Conservation (phyloP, 1,139 yeast species). For the Geotrichum australiense region DNA sequence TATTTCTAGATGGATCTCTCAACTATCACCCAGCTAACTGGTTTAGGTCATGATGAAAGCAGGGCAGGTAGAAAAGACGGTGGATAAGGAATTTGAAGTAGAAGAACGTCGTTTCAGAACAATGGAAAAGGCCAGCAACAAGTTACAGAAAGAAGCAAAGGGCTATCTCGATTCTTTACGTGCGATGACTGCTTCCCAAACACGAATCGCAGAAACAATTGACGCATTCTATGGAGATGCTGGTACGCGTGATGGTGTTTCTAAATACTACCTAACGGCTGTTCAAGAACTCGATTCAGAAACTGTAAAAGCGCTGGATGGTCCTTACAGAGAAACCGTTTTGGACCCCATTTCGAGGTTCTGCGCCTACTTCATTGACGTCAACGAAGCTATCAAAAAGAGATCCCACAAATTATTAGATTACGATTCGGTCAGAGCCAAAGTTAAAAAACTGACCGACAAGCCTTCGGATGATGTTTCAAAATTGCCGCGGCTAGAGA, state of each 20-base stretch:
- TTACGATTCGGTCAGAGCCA: conserved; percentile 84
- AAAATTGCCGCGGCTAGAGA: conserved; percentile 83
- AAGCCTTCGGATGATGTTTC: conserved; percentile 93
- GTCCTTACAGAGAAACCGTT: conserved; percentile 93
- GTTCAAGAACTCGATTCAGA: conserved; percentile 90
- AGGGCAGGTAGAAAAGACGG: conserved; percentile 84
- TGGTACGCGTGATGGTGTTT: conserved; percentile 69
- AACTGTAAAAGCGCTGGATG: conserved; percentile 91
- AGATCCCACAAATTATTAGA: conserved; percentile 87
- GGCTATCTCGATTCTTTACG: conserved; percentile 83
- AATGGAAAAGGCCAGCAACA: conserved; percentile 73
- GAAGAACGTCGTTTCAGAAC: conserved; percentile 84
- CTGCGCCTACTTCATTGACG: conserved; percentile 74
- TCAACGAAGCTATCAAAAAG: conserved; percentile 92
- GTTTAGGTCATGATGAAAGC: conserved; percentile 52
- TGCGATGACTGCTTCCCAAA: conserved; percentile 95
- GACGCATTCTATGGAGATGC: conserved; percentile 92
- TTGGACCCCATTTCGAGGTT: conserved; percentile 90
- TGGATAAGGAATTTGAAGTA: conserved; percentile 84
- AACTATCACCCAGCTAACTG: background rate
- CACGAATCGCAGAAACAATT: conserved; percentile 91
- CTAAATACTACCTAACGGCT: conserved; percentile 73
- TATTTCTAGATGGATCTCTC: conserved; percentile 12
- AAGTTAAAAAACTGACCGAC: conserved; percentile 76
- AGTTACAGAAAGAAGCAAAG: conserved; percentile 82